Conservation (phyloP, 2,329 filamentous ascomycete genomes). For the Magnaporthiopsis poae region DNA sequence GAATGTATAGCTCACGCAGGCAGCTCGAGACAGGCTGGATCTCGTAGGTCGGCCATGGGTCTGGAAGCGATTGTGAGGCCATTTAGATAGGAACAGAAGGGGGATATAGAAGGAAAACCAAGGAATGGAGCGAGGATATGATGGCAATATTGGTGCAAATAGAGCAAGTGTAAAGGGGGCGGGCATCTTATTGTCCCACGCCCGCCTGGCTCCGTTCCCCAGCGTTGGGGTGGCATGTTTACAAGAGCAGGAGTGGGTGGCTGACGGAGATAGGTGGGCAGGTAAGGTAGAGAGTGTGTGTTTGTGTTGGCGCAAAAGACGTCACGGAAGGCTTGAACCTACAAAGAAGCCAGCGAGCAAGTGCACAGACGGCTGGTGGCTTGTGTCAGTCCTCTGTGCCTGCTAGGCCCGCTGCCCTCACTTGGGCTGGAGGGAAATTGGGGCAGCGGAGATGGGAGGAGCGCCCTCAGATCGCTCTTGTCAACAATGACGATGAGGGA, state of each 20-base stretch:
- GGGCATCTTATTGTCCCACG: no score
- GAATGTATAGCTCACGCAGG: constrained; percentile 4
- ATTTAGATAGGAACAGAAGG: neutral
- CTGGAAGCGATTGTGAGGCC: neutral
- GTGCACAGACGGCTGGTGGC: neutral
- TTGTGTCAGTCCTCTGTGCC: neutral
- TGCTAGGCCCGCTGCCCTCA: no score
- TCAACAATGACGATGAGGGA: no score
- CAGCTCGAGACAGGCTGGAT: constrained; percentile 1
- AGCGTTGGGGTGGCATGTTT: neutral
- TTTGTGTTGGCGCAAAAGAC: neutral
- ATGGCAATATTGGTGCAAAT: neutral
- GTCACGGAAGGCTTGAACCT: neutral
- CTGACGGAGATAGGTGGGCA: neutral
- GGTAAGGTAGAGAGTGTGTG: neutral
- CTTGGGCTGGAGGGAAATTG: no score
- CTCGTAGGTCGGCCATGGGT: neutral
- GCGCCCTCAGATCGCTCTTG: no score
- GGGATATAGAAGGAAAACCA: neutral
- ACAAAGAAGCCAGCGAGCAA: neutral
- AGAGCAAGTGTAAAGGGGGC: neutral
- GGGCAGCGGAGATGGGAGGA: no score
- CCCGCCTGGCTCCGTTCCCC: no score
- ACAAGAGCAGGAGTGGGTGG: neutral
- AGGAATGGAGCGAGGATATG: no score